A percentile compares a stretch with the other conserved stretches of the same genome.
These are phyloP conservation scores for Leishmania guyanensis DNA, from an alignment of 208 protist species.

Conservation along the genomic window DNA sequence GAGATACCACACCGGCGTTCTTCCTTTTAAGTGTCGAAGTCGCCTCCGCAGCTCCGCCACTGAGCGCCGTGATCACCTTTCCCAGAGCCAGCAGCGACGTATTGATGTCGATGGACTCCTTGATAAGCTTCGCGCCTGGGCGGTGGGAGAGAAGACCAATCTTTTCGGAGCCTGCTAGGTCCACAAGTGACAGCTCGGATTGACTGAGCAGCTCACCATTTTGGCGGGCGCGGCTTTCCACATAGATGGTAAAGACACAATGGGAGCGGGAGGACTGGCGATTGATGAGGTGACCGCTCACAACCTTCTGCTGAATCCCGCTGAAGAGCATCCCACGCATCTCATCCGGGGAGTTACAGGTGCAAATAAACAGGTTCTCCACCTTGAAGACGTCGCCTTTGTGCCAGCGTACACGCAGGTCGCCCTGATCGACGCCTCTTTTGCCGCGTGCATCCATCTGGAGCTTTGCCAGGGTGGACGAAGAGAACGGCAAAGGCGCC, in stretches of 20 bases:
- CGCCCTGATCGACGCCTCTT: constrained; percentile 15
- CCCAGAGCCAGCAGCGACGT: constrained; percentile 88
- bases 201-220: constrained; percentile 43
- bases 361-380: constrained; percentile 87
- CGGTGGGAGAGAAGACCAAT: constrained; percentile 53
- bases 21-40: background rate
- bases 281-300: constrained; percentile 89
- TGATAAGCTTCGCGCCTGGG: constrained; percentile 56
- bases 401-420: constrained; percentile 66
- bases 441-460: constrained; percentile 1
- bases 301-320: constrained; percentile 74
- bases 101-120: constrained; percentile 94
- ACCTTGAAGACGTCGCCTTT: constrained; percentile 77
- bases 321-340: constrained; percentile 80
- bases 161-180: constrained; percentile 93
- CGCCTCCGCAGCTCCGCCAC: constrained; percentile 8
- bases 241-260: constrained; percentile 89
- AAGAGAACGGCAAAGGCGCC: background rate
- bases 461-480: background rate
- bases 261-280: constrained; percentile 92
- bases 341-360: constrained; percentile 62
- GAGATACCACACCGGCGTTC: background rate
- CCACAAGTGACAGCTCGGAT: constrained; percentile 87
- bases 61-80: constrained; percentile 92
- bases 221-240: constrained; percentile 46